These are phyloP conservation scores for Mycocentrospora acerina DNA, from an alignment of 2,329 filamentous ascomycete species.

Conservation along the genomic window DNA sequence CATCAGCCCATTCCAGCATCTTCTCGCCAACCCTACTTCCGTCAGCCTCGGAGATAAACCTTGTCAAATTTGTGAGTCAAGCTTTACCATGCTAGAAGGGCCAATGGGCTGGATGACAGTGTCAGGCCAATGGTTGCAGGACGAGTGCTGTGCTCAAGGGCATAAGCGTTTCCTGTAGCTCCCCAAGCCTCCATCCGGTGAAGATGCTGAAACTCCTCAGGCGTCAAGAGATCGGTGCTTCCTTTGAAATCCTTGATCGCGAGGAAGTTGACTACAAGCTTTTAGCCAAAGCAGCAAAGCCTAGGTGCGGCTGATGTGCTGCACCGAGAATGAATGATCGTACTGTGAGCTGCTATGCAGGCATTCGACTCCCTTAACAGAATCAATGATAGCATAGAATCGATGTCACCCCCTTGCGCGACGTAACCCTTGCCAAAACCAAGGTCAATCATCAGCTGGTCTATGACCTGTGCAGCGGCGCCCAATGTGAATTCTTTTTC, in stretches of 20 bases:
- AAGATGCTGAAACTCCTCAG: constrained; percentile 45
- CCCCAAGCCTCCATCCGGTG: constrained; percentile 44
- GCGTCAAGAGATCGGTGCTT: no score
- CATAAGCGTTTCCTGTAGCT: constrained; percentile 52
- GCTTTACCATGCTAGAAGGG: constrained; percentile 60
- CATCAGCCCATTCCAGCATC: constrained; percentile 56
- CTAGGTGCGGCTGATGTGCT: no score
- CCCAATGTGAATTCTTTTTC: constrained; percentile 46
- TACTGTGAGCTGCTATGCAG: no score
- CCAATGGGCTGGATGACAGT: constrained; percentile 56
- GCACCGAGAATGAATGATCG: no score
- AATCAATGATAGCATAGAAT: no score
- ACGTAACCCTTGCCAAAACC: constrained; percentile 57
- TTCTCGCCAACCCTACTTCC: constrained; percentile 63
- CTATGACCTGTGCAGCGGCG: constrained; percentile 49
- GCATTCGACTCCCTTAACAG: no score
- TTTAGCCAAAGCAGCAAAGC: no score
- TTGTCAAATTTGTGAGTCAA: no score
- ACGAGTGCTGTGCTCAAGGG: constrained; percentile 54
- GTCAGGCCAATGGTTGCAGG: constrained; percentile 60
- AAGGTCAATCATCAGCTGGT: constrained; percentile 55
- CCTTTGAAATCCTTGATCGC: no score
- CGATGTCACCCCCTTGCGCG: constrained; percentile 60
- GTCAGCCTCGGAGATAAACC: no score
- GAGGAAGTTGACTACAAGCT: no score